Evolutionary conservation across 176 grass and related monocot genomes (phyloP).

Genomic region (Triticum urartu): DNA sequence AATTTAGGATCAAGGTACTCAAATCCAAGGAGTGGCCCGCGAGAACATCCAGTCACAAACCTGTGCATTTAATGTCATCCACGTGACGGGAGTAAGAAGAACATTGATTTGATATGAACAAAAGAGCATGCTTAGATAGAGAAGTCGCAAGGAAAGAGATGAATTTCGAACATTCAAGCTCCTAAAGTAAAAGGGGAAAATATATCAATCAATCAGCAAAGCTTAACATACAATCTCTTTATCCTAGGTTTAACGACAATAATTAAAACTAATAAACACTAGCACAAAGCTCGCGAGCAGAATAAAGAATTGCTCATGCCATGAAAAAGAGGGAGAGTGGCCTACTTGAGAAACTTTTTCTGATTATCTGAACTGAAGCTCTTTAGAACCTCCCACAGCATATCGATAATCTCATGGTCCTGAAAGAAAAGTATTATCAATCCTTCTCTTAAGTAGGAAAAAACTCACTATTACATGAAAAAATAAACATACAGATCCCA

Average conservation of each 20-base stretch:
- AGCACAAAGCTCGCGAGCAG: neutral
- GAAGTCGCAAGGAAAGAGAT: neutral
- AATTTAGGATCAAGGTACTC: slow-evolving; percentile 98
- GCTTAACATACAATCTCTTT: neutral
- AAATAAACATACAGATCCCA: neutral
- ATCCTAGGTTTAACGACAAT: neutral
- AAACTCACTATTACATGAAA: neutral
- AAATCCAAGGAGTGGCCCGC: slow-evolving; percentile 95
- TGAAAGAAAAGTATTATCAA: slow-evolving; percentile 44
- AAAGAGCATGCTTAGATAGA: neutral
- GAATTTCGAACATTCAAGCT: neutral
- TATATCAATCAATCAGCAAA: slow-evolving; percentile 6
- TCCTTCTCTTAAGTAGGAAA: neutral
- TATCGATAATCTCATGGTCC: slow-evolving; percentile 87
- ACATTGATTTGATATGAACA: neutral
- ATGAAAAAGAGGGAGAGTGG: neutral
- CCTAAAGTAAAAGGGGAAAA: neutral
- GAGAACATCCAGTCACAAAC: slow-evolving; percentile 98
- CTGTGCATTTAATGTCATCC: slow-evolving; percentile 40
- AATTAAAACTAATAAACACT: neutral
- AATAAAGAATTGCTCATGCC: neutral
- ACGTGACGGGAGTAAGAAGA: slow-evolving; percentile 1
- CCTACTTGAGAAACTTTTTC: slow-evolving; percentile 97
- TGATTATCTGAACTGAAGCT: slow-evolving; percentile 73
- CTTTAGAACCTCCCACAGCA: slow-evolving; percentile 95